These are phyloP conservation scores for Didymella exigua DNA, from an alignment of 2,329 filamentous ascomycete species.

Conservation along the genomic window DNA sequence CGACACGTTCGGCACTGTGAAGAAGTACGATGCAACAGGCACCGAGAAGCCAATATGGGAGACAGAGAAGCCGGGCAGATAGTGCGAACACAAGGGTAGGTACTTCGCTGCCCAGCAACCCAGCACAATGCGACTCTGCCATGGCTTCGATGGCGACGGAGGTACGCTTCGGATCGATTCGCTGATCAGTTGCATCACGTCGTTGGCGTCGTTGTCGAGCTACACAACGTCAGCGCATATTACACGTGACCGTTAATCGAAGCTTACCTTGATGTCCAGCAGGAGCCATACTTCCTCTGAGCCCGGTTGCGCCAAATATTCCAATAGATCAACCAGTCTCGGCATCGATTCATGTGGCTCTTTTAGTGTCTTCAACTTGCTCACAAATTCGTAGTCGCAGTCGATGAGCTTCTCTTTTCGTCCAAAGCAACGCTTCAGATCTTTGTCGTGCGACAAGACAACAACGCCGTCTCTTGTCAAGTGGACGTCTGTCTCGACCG, in stretches of 20 bases:
- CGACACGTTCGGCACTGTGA: slow-evolving; percentile 68
- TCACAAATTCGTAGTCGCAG: slow-evolving; percentile 76
- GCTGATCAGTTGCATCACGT: slow-evolving; percentile 73
- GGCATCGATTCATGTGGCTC: slow-evolving; percentile 75
- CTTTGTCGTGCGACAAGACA: slow-evolving; percentile 81
- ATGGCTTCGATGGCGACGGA: slow-evolving; percentile 57
- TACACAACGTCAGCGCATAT: slow-evolving; percentile 39
- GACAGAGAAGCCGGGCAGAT: slow-evolving; percentile 68
- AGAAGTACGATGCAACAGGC: slow-evolving; percentile 72
- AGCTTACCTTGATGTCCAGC: slow-evolving; percentile 82
- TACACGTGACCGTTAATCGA: not conserved
- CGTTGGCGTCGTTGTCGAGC: slow-evolving; percentile 71
- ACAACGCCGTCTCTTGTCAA: slow-evolving; percentile 81
- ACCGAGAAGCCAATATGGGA: slow-evolving; percentile 72
- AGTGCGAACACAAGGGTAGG: slow-evolving; percentile 65
- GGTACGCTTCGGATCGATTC: slow-evolving; percentile 63
- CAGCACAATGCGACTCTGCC: slow-evolving; percentile 75
- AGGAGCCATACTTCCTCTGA: slow-evolving; percentile 76
- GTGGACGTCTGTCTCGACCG: slow-evolving; percentile 87
- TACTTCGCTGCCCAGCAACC: slow-evolving; percentile 83
- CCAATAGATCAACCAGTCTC: slow-evolving; percentile 73
- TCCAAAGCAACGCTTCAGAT: slow-evolving; percentile 81
- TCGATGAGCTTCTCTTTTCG: slow-evolving; percentile 73
- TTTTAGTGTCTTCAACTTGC: slow-evolving; percentile 68
- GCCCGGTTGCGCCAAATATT: slow-evolving; percentile 69